Percentiles rank a stretch among this genome's conserved stretches.
Evolutionary conservation across 2,329 filamentous ascomycete species (phyloP).

Genomic region (Cladophialophora bantiana): DNA sequence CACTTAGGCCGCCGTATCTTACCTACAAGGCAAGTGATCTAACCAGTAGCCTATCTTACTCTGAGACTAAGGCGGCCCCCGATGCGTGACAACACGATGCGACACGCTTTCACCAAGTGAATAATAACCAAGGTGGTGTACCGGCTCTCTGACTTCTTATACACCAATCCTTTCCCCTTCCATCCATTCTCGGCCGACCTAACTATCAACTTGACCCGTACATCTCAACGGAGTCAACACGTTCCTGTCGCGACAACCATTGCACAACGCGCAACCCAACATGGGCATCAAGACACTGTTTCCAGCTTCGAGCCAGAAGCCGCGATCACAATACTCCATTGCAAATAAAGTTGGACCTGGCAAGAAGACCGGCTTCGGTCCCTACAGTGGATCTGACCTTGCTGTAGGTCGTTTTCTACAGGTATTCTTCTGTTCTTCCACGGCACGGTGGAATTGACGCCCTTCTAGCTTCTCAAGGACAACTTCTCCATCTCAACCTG

Average conservation of each 20-base stretch:
- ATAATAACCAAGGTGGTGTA: not conserved
- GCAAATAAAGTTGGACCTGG: slow-evolving; percentile 10
- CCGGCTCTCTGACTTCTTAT: not conserved
- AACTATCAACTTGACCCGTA: not conserved
- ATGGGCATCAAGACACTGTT: slow-evolving; percentile 26
- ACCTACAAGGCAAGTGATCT: not conserved
- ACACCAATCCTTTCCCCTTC: not conserved
- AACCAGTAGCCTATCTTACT: not conserved
- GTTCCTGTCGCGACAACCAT: not conserved
- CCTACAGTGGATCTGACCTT: not conserved
- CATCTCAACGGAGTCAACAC: not conserved
- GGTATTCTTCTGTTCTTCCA: not conserved
- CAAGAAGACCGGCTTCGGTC: slow-evolving; percentile 19
- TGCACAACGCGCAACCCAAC: not conserved
- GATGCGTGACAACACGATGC: not conserved
- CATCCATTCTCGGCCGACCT: not conserved
- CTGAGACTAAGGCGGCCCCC: not conserved
- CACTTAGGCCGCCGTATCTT: not conserved
- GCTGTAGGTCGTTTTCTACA: slow-evolving; percentile 15
- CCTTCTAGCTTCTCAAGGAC: slow-evolving; percentile 30
- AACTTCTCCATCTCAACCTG: slow-evolving; percentile 33
- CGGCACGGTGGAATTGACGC: not conserved
- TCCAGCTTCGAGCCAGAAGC: slow-evolving; percentile 20
- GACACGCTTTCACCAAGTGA: not conserved
- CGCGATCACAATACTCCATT: slow-evolving; percentile 19